These are phyloP conservation scores for Zopfia rhizophila DNA, from an alignment of 2,329 filamentous ascomycete species.

Conservation along the genomic window DNA sequence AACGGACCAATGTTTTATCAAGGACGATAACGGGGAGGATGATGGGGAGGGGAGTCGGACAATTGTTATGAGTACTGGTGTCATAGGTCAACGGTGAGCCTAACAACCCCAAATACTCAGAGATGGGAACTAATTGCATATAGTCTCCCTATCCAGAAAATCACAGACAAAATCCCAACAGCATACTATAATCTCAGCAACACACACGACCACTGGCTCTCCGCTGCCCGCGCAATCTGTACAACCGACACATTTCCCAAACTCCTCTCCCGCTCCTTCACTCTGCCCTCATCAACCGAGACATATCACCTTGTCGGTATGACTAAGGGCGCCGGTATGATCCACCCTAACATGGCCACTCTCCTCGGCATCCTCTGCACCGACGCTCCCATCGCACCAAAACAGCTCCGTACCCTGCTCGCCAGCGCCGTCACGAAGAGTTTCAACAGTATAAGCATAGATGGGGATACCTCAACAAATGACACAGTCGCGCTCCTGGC, in stretches of 20 bases:
- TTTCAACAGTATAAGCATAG: constrained; percentile 97
- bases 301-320: constrained; percentile 91
- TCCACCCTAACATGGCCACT: constrained; percentile 98
- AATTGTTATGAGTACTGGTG: constrained; percentile 98
- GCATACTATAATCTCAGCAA: constrained; percentile 77
- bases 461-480: constrained; percentile 97
- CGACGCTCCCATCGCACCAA: constrained; percentile 80
- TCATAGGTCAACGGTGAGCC: constrained; percentile 86
- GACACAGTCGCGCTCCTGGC: constrained; percentile 95
- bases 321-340: constrained; percentile 99
- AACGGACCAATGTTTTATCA: constrained; percentile 73
- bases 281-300: constrained; percentile 79
- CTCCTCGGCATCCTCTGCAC: constrained; percentile 92
- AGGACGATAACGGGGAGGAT: constrained; percentile 44
- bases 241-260: constrained; percentile 99
- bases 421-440: constrained; percentile 80
- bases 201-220: constrained; percentile 86
- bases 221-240: constrained; percentile 89
- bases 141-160: constrained; percentile 90
- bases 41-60: constrained; percentile 67
- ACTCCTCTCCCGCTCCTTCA: constrained; percentile 85
- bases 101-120: neutral
- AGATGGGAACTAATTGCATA: neutral
- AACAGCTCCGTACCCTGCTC: constrained; percentile 75
- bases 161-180: constrained; percentile 81